Conservation (phyloP, 495 filamentous ascomycete species). For the Evansstolkia leycettana region DNA sequence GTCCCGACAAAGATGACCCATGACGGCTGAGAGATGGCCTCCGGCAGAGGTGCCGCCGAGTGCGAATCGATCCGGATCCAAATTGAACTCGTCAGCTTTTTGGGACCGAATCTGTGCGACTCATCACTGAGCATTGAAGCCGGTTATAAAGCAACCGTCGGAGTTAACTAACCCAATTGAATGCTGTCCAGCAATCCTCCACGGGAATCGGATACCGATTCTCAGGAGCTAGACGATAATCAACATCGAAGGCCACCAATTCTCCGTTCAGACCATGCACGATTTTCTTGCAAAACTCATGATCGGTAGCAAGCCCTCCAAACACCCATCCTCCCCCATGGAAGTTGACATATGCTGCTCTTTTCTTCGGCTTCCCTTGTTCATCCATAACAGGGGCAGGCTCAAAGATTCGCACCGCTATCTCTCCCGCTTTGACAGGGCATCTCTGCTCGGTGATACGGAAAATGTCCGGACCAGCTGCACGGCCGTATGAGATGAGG, state of each 20-base stretch:
- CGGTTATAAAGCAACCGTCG: background rate
- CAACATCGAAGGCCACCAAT: constrained; percentile 26
- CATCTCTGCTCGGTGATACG: constrained; percentile 29
- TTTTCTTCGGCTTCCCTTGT: constrained; percentile 17
- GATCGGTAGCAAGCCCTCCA: constrained; percentile 19
- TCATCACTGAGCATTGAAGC: background rate
- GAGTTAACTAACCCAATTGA: constrained; percentile 23
- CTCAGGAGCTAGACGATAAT: constrained; percentile 27
- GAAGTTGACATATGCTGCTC: constrained; percentile 27
- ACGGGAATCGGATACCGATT: constrained; percentile 21
- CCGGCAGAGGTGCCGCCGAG: constrained; percentile 27
- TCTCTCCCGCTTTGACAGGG: constrained; percentile 23
- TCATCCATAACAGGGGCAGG: constrained; percentile 15
- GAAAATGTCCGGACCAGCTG: constrained; percentile 20
- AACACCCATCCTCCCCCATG: constrained; percentile 32
- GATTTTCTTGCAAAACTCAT: constrained; percentile 25
- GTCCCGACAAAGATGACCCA: constrained; percentile 25
- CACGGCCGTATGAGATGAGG: constrained; percentile 21
- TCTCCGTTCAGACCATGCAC: constrained; percentile 23
- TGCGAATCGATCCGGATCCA: constrained; percentile 18
- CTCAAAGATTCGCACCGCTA: constrained; percentile 27
- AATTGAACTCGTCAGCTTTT: constrained; percentile 20
- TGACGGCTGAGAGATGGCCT: constrained; percentile 25
- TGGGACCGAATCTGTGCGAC: constrained; percentile 17
- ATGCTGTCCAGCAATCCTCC: constrained; percentile 28